A percentile compares a stretch with the other conserved stretches of the same genome.
Evolutionary conservation across 345 rosid species (phyloP).

Genomic region (Corchorus capsularis): DNA sequence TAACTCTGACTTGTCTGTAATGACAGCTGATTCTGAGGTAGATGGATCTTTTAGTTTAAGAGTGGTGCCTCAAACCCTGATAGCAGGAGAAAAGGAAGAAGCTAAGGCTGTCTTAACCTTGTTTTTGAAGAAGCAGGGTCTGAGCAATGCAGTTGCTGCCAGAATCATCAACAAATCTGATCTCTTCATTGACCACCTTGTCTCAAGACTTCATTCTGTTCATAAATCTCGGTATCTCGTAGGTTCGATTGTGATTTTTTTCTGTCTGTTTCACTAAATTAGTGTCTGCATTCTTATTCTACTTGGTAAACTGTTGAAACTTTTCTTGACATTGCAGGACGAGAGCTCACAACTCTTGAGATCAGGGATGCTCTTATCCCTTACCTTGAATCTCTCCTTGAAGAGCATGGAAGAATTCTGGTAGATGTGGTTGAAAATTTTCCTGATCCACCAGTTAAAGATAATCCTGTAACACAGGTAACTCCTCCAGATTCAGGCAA

Average conservation of each 20-base stretch:
- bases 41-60: constrained; percentile 56
- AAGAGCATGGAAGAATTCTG: constrained; percentile 62
- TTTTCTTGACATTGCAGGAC: constrained; percentile 48
- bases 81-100: constrained; percentile 89
- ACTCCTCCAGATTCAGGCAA: constrained; percentile 36
- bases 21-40: constrained; percentile 50
- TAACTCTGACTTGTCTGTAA: not conserved
- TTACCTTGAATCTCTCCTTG: constrained; percentile 67
- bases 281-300: not conserved
- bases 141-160: constrained; percentile 67
- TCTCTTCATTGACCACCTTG: constrained; percentile 70
- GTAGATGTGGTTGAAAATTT: constrained; percentile 68
- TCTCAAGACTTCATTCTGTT: constrained; percentile 78
- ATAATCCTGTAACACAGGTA: constrained; percentile 35
- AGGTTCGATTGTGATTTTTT: constrained; percentile 61
- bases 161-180: constrained; percentile 75
- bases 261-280: constrained; percentile 15
- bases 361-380: constrained; percentile 84
- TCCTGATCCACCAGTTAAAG: constrained; percentile 57
- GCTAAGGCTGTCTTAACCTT: constrained; percentile 82
- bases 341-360: constrained; percentile 90
- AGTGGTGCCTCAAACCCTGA: constrained; percentile 56
- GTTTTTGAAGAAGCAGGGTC: constrained; percentile 82
- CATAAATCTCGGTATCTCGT: constrained; percentile 89
- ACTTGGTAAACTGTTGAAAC: constrained; percentile 9